A percentile compares a stretch with the other conserved stretches of the same genome.
Conservation (phyloP, 1,284 basidiomycete species). For the Phylloporus sp. region DNA sequence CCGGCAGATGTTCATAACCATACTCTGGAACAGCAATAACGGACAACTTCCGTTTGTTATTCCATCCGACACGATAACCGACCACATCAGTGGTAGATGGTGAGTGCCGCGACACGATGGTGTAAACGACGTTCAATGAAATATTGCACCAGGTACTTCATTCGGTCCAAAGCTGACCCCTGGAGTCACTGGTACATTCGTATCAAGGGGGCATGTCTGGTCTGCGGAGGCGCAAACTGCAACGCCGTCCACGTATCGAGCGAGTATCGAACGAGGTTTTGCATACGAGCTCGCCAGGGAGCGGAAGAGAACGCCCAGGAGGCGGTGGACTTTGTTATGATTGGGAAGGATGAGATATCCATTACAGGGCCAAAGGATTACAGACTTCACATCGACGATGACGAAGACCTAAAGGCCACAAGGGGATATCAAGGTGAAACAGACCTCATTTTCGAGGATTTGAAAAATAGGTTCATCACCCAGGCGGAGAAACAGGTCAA, state of each 20-base stretch:
- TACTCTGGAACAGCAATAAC: not conserved
- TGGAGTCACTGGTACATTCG: conserved; percentile 4
- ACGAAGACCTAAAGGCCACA: not conserved
- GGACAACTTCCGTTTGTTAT: not conserved
- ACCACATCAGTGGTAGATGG: conserved; percentile 13
- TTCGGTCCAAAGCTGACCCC: conserved; percentile 1
- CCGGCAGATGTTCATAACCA: conserved; percentile 5
- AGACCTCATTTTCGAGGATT: conserved; percentile 1
- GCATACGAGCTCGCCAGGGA: not conserved
- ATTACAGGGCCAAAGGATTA: not conserved
- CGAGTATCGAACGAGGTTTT: conserved; percentile 3
- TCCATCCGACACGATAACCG: conserved; percentile 1
- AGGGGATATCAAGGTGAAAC: not conserved
- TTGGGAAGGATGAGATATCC: conserved; percentile 3
- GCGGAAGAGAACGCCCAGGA: no score
- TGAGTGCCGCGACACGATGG: not conserved
- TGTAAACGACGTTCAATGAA: not conserved
- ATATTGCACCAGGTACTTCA: not conserved
- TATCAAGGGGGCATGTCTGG: not conserved
- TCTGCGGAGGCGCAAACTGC: not conserved
- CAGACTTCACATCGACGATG: not conserved
- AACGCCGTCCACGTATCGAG: conserved; percentile 2
- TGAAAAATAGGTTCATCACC: conserved; percentile 4
- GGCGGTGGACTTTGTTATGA: conserved; percentile 1
- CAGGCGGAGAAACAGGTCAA: not conserved